phyloP scores from a whole-genome alignment of 2,329 filamentous ascomycete genomes.

The Trichoderma asperellum region DNA sequence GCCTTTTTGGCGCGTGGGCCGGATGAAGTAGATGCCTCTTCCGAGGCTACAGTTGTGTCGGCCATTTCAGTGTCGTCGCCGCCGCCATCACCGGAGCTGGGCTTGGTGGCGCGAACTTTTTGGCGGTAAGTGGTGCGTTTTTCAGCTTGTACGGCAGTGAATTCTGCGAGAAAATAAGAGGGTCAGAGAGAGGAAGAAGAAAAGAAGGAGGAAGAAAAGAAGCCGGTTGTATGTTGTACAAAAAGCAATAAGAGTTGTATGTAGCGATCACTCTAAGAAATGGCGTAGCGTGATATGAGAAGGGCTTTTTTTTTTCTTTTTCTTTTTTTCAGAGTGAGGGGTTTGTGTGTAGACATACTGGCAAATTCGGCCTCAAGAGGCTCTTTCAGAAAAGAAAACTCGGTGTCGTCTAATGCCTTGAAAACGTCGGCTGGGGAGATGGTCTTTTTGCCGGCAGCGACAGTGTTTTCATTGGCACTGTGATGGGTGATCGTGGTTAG shows the following conservation, averaged over 20 bases:
- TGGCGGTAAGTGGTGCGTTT: slow-evolving; percentile 75
- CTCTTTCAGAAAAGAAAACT: slow-evolving; percentile 72
- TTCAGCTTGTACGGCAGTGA: slow-evolving; percentile 72
- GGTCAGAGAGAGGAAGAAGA: neutral
- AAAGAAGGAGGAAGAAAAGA: neutral
- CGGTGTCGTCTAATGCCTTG: slow-evolving; percentile 74
- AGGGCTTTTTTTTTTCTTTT: too few relatives aligned
- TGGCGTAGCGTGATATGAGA: neutral
- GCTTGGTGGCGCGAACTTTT: slow-evolving; percentile 69
- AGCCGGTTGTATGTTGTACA: neutral
- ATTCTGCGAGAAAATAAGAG: slow-evolving; percentile 52
- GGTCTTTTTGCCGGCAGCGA: slow-evolving; percentile 72
- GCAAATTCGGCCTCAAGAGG: slow-evolving; percentile 75
- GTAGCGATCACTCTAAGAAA: neutral
- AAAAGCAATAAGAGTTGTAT: neutral
- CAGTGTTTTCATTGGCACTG: slow-evolving; percentile 75
- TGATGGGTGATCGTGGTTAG: neutral
- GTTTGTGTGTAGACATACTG: slow-evolving; percentile 54
- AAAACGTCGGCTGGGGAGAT: slow-evolving; percentile 77
- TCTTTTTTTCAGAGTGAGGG: neutral
- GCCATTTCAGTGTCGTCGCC: slow-evolving; percentile 45
- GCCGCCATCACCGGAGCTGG: slow-evolving; percentile 36
- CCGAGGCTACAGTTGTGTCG: slow-evolving; percentile 40
- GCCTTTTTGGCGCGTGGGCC: slow-evolving; percentile 48
- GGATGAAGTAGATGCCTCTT: slow-evolving; percentile 35